Percentiles rank a stretch among this genome's conserved stretches.
Conservation (phyloP, 2,329 filamentous ascomycete genomes). For the Fusarium abutilonis region DNA sequence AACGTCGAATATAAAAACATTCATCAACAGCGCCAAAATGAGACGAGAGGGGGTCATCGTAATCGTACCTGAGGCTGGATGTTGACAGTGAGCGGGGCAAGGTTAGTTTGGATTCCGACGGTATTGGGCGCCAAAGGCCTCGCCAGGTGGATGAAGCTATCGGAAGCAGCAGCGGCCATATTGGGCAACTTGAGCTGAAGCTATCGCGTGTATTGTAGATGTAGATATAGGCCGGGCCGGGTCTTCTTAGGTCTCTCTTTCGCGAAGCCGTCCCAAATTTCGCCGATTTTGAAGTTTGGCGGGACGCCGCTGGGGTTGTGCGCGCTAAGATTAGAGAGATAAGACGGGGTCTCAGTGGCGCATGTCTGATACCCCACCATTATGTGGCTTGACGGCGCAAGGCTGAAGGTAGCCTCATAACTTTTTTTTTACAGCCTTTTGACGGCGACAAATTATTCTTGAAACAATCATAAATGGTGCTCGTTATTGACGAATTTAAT, state of each 20-base stretch:
- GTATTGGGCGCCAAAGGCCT: slow-evolving; percentile 87
- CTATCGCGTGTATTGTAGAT: slow-evolving; percentile 31
- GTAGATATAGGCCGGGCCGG: slow-evolving; percentile 34
- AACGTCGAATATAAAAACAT: background rate
- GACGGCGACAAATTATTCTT: background rate
- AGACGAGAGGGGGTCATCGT: slow-evolving; percentile 30
- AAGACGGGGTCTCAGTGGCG: slow-evolving; percentile 49
- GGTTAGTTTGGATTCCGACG: slow-evolving; percentile 82
- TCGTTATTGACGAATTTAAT: background rate
- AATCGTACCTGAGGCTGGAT: slow-evolving; percentile 89
- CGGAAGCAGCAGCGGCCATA: slow-evolving; percentile 81
- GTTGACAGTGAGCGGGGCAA: slow-evolving; percentile 90
- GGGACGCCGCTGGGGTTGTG: slow-evolving; percentile 60
- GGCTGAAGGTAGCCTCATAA: slow-evolving; percentile 49
- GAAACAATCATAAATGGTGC: background rate
- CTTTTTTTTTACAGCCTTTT: slow-evolving; percentile 46
- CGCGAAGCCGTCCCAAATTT: slow-evolving; percentile 53
- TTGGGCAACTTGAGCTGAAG: slow-evolving; percentile 56
- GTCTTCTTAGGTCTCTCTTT: slow-evolving; percentile 35
- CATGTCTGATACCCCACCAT: slow-evolving; percentile 44
- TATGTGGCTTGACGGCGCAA: slow-evolving; percentile 51
- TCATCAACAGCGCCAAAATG: slow-evolving; percentile 6
- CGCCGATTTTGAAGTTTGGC: slow-evolving; percentile 55
- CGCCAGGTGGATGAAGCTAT: slow-evolving; percentile 93
- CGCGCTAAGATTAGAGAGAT: slow-evolving; percentile 60